Conservation (phyloP, 2,329 filamentous ascomycete species). For the Aspergillus sp. region DNA sequence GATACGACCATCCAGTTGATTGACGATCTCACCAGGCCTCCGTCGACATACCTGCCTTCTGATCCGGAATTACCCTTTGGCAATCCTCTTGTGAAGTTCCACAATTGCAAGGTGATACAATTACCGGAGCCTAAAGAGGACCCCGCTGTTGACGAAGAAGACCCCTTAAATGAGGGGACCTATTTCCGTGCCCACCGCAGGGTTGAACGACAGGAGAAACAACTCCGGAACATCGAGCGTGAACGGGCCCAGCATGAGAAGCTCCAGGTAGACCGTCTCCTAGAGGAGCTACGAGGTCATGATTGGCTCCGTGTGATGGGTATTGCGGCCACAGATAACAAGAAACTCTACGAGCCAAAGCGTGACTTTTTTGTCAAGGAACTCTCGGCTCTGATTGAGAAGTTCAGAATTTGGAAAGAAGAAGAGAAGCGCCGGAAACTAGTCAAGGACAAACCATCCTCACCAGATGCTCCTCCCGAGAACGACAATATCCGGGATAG, state of each 20-base stretch:
- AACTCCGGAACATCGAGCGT: conserved; percentile 61
- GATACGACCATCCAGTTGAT: conserved; percentile 68
- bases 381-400: conserved; percentile 73
- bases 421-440: conserved; percentile 79
- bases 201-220: conserved; percentile 60
- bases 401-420: conserved; percentile 80
- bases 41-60: conserved; percentile 14
- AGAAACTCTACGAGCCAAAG: conserved; percentile 79
- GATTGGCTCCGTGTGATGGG: conserved; percentile 94
- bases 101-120: conserved; percentile 38
- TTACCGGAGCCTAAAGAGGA: conserved; percentile 28
- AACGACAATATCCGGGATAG: conserved; percentile 23
- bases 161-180: conserved; percentile 51
- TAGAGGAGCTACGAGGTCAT: conserved; percentile 79
- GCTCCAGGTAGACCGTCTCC: conserved; percentile 56
- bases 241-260: conserved; percentile 62
- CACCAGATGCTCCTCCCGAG: conserved; percentile 26
- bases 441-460: conserved; percentile 57
- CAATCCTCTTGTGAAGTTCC: conserved; percentile 32
- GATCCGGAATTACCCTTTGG: conserved; percentile 23
- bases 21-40: conserved; percentile 47
- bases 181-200: conserved; percentile 55
- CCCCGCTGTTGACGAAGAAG: conserved; percentile 22
- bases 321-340: conserved; percentile 76
- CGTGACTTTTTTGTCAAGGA: conserved; percentile 78